phyloP scores from a whole-genome alignment of 2,329 filamentous ascomycete species.

The Xylaria multiplex region DNA sequence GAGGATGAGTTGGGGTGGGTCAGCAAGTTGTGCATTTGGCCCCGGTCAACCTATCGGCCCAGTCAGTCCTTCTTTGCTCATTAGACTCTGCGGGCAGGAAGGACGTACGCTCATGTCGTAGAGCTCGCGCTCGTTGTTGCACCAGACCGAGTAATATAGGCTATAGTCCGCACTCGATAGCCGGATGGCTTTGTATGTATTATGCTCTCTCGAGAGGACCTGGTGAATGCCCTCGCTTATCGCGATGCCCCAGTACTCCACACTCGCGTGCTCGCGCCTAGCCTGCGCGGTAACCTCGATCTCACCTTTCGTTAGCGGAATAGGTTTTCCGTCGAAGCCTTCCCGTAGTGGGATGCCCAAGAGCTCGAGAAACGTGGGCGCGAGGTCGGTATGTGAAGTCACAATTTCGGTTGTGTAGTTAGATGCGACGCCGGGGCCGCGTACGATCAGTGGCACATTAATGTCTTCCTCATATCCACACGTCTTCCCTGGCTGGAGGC shows the following conservation, averaged over 20 bases:
- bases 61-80: constrained; percentile 48
- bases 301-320: constrained; percentile 53
- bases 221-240: constrained; percentile 38
- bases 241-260: constrained; percentile 62
- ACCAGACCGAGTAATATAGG: constrained; percentile 65
- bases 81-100: constrained; percentile 58
- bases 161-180: constrained; percentile 59
- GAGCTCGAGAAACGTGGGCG: constrained; percentile 62
- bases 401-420: constrained; percentile 57
- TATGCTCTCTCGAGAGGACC: constrained; percentile 44
- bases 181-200: constrained; percentile 66
- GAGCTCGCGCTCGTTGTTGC: constrained; percentile 66
- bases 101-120: constrained; percentile 63
- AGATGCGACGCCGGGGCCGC: constrained; percentile 64
- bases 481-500: constrained; percentile 66
- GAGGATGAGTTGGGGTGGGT: neutral
- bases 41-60: constrained; percentile 40
- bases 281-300: constrained; percentile 35
- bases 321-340: constrained; percentile 63
- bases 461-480: constrained; percentile 69
- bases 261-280: constrained; percentile 59
- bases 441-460: constrained; percentile 67
- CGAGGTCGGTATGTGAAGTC: constrained; percentile 66
- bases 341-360: constrained; percentile 53
- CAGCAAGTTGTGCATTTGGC: constrained; percentile 52